phyloP scores from a whole-genome alignment of 2,329 filamentous ascomycete genomes.

The Bipolaris oryzae region DNA sequence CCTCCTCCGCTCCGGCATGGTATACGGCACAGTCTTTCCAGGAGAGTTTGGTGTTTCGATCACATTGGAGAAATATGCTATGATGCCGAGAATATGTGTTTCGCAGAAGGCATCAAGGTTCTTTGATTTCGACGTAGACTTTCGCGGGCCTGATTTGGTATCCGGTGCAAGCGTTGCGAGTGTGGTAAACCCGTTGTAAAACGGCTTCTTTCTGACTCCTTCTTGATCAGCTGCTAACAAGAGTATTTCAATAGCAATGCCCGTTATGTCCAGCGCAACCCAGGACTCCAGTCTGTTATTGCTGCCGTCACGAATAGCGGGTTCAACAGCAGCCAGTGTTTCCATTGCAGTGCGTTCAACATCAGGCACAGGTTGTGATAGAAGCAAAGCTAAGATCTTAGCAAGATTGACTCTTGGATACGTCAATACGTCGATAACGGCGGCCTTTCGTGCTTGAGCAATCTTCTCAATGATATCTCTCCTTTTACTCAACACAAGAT shows the following conservation, averaged over 20 bases:
- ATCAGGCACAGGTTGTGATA: slow-evolving; percentile 67
- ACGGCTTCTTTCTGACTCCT: slow-evolving; percentile 56
- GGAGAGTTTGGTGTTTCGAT: slow-evolving; percentile 69
- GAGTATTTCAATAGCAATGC: slow-evolving; percentile 79
- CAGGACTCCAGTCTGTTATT: slow-evolving; percentile 68
- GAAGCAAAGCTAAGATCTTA: slow-evolving; percentile 63
- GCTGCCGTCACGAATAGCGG: slow-evolving; percentile 67
- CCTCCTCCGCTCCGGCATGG: slow-evolving; percentile 71
- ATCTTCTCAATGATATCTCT: slow-evolving; percentile 81
- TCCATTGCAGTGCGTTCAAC: slow-evolving; percentile 71
- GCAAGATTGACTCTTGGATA: slow-evolving; percentile 63
- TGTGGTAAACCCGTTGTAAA: slow-evolving; percentile 57
- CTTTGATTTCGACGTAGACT: slow-evolving; percentile 58
- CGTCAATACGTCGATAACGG: slow-evolving; percentile 66
- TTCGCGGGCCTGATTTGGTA: slow-evolving; percentile 54
- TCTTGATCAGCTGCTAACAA: slow-evolving; percentile 76
- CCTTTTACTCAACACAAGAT: slow-evolving; percentile 79
- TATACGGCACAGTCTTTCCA: slow-evolving; percentile 55
- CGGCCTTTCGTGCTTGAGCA: slow-evolving; percentile 67
- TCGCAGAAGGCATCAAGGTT: slow-evolving; percentile 77
- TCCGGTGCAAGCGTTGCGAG: slow-evolving; percentile 55
- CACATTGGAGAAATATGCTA: slow-evolving; percentile 77
- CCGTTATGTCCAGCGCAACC: slow-evolving; percentile 74
- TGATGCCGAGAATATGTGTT: slow-evolving; percentile 82
- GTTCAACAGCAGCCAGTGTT: slow-evolving; percentile 70